Conservation (phyloP, 768 basidiomycete species). For the Pulveroboletus sp. region DNA sequence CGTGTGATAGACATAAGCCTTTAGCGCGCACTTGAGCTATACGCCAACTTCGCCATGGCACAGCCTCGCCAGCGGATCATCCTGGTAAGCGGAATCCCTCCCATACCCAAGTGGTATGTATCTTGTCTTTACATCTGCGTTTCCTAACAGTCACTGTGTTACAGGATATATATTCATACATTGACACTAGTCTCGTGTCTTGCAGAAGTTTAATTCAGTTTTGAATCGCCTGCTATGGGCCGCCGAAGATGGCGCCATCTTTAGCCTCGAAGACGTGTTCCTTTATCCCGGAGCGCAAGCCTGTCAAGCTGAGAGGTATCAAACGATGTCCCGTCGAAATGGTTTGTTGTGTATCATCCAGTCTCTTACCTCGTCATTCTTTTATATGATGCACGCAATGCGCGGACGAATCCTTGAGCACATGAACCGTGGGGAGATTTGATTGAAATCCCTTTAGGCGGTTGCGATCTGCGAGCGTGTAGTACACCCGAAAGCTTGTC, state of each 20-base stretch:
- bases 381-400: too few species aligned
- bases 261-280: conserved; percentile 47
- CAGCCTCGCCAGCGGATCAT: too few species aligned
- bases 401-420: conserved; percentile 35
- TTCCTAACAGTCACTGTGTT: too few species aligned
- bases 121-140: neutral
- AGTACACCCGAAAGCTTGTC: too few species aligned
- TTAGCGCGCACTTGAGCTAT: too few species aligned
- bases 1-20: too few species aligned
- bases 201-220: neutral
- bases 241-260: conserved; percentile 44
- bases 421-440: conserved; percentile 22
- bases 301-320: conserved; percentile 52
- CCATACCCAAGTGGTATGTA: neutral
- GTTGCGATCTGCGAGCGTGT: too few species aligned
- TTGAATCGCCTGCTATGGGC: neutral
- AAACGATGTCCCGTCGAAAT: conserved; percentile 22
- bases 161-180: too few species aligned
- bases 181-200: neutral
- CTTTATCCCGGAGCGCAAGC: conserved; percentile 36
- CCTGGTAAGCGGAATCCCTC: too few species aligned
- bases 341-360: conserved; percentile 33
- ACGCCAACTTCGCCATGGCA: too few species aligned
- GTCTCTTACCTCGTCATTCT: too few species aligned
- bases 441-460: too few species aligned